A percentile compares a stretch with the other conserved stretches of the same genome.
Conservation (phyloP, 345 rosid species). For the Geranium brycei region DNA sequence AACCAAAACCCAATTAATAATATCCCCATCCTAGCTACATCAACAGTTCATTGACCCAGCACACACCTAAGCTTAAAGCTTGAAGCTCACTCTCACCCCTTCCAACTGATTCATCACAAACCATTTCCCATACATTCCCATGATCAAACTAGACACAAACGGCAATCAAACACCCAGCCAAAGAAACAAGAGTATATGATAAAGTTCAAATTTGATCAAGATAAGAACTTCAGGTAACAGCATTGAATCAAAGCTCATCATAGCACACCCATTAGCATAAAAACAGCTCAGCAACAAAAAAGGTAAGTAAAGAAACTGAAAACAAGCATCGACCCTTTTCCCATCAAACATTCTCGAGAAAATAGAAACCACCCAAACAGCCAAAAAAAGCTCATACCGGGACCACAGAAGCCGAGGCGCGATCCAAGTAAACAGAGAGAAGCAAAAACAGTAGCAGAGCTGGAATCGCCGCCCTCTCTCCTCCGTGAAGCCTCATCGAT, state of each 20-base stretch:
- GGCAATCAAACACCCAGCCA: too few relatives aligned
- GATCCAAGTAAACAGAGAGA: conserved; percentile 45
- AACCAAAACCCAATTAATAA: too few relatives aligned
- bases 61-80: too few relatives aligned
- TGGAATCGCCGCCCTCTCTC: conserved; percentile 26
- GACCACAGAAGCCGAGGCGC: conserved; percentile 65
- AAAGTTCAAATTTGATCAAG: too few relatives aligned
- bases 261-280: neutral
- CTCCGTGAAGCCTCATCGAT: neutral
- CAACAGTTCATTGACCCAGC: too few relatives aligned
- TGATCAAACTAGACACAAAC: too few relatives aligned
- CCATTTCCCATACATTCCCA: too few relatives aligned
- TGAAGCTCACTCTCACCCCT: too few relatives aligned
- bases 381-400: conserved; percentile 24
- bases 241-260: neutral
- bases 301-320: neutral
- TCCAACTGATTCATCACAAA: too few relatives aligned
- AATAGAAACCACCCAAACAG: neutral
- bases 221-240: neutral
- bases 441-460: conserved; percentile 33
- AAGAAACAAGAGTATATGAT: too few relatives aligned
- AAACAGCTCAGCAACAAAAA: neutral
- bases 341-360: neutral
- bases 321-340: neutral
- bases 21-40: too few relatives aligned